Percentiles rank a stretch among this genome's conserved stretches.
Conservation (phyloP, 495 filamentous ascomycete genomes). For the Oleoguttula mirabilis region DNA sequence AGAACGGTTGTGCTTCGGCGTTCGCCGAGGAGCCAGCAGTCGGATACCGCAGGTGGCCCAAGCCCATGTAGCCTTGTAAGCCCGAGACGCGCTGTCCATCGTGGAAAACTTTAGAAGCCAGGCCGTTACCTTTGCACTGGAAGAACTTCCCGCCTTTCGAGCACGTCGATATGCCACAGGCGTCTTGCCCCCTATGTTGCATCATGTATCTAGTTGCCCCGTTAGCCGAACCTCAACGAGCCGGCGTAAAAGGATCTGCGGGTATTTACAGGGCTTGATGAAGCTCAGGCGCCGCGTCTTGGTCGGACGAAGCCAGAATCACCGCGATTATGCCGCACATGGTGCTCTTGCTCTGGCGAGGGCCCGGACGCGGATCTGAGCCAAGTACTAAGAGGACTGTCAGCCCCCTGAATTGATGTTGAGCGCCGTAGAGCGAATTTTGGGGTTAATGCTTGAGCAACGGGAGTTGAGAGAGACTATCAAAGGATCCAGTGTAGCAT, state of each 20-base stretch:
- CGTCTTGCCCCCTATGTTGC: slow-evolving; percentile 56
- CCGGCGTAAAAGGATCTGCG: slow-evolving; percentile 44
- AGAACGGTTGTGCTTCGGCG: slow-evolving; percentile 77
- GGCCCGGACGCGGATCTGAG: too few relatives aligned
- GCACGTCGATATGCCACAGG: slow-evolving; percentile 76
- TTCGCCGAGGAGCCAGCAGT: slow-evolving; percentile 62
- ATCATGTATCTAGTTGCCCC: slow-evolving; percentile 69
- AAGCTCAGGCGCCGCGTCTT: slow-evolving; percentile 57
- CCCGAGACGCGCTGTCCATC: slow-evolving; percentile 63
- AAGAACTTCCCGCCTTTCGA: slow-evolving; percentile 63
- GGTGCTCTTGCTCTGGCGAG: too few relatives aligned
- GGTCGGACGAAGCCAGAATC: slow-evolving; percentile 54
- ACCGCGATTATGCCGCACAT: slow-evolving; percentile 87
- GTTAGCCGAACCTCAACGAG: neutral
- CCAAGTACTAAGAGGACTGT: neutral
- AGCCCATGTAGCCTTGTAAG: slow-evolving; percentile 80
- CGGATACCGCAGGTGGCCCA: slow-evolving; percentile 82
- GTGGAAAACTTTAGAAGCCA: slow-evolving; percentile 78
- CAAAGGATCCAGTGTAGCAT: neutral
- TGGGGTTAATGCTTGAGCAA: neutral
- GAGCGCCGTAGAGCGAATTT: neutral
- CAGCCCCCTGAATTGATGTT: neutral
- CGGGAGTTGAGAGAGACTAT: neutral
- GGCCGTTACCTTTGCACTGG: slow-evolving; percentile 74
- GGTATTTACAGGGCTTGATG: slow-evolving; percentile 84